These are phyloP conservation scores for Fraxinus ornus DNA, from an alignment of 305 asterid genomes.

Conservation along the genomic window DNA sequence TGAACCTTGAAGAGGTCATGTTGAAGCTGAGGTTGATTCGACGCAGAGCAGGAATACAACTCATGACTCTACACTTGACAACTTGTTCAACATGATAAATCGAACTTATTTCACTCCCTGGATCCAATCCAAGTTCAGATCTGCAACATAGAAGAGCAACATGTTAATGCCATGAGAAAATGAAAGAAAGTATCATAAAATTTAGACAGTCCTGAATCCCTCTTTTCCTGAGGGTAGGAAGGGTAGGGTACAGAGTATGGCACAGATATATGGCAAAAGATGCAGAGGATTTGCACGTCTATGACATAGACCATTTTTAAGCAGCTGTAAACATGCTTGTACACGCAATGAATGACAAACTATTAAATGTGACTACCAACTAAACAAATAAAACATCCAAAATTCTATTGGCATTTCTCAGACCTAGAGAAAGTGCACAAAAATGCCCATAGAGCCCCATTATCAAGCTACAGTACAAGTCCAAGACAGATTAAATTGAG, in stretches of 20 bases:
- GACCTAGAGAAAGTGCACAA: background rate
- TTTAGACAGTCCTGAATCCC: background rate
- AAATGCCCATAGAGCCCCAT: background rate
- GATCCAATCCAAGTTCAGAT: conserved; percentile 88
- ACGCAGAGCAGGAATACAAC: conserved; percentile 59
- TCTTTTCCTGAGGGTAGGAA: background rate
- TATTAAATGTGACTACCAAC: background rate
- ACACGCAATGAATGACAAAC: background rate
- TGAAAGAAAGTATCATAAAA: background rate
- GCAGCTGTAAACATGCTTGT: background rate
- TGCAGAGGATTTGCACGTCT: background rate
- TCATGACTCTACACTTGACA: conserved; percentile 86
- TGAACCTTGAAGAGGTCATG: conserved; percentile 71
- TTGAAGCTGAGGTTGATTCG: conserved; percentile 83
- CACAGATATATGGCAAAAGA: background rate
- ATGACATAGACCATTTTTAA: background rate
- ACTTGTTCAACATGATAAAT: conserved; percentile 95
- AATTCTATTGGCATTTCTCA: background rate
- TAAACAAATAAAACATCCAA: conserved; percentile 3
- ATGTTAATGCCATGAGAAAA: conserved; percentile 16
- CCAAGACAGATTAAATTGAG: background rate
- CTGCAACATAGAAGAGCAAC: conserved; percentile 45
- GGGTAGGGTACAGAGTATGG: conserved; percentile 8
- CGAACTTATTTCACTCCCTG: conserved; percentile 68
- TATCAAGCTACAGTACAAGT: background rate